phyloP scores from a whole-genome alignment of 257 asterid species.

The Solanum pinnatisectum region DNA sequence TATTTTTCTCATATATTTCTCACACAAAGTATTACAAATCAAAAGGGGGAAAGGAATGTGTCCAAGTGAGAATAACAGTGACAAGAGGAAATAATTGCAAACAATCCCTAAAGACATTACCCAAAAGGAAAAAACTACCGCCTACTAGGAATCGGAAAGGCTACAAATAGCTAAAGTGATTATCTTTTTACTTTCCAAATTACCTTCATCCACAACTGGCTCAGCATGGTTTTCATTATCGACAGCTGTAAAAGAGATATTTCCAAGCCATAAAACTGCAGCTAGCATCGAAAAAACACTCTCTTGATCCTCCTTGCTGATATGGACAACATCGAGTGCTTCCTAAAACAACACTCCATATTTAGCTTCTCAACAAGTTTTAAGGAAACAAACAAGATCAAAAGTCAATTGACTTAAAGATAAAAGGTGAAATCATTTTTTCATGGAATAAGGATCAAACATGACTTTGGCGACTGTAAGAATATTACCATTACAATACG shows the following conservation, averaged over 20 bases:
- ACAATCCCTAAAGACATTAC: background rate
- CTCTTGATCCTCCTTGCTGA: conserved; percentile 80
- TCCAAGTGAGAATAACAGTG: background rate
- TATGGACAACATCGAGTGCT: conserved; percentile 90
- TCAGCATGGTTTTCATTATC: conserved; percentile 95
- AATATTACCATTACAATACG: conserved; percentile 53
- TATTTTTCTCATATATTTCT: background rate
- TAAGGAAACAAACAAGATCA: background rate
- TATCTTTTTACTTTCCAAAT: background rate
- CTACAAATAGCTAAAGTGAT: background rate
- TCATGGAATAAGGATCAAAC: background rate
- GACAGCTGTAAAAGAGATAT: conserved; percentile 58
- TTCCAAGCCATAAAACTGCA: conserved; percentile 96
- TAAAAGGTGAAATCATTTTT: background rate
- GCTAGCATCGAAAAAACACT: conserved; percentile 94
- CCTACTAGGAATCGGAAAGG: background rate
- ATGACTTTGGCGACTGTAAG: background rate
- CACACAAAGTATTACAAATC: background rate
- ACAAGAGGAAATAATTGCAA: background rate
- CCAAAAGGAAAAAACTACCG: background rate
- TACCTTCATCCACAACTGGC: conserved; percentile 91
- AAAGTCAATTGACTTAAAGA: background rate
- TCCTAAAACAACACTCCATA: conserved; percentile 44
- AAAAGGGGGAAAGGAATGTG: background rate
- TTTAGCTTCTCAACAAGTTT: conserved; percentile 6